These are phyloP conservation scores for Phytophthora boehmeriae DNA, from an alignment of 352 stramenopile genomes.

Conservation along the genomic window DNA sequence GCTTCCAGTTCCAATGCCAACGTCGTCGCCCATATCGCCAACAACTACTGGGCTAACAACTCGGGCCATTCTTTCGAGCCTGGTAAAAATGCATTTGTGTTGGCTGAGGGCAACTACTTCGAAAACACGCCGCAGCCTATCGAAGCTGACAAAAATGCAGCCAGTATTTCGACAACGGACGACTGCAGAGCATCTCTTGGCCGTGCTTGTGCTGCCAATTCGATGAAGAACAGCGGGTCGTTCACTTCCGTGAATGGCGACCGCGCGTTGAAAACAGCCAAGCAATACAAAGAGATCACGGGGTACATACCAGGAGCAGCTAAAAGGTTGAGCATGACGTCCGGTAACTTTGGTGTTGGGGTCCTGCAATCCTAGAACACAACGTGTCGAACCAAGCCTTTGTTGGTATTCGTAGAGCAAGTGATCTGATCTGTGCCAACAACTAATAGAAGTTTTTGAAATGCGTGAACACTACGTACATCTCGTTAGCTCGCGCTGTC, in stretches of 20 bases:
- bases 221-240: constrained; percentile 11
- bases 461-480: too few species aligned
- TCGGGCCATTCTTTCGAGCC: constrained; percentile 41
- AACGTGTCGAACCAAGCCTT: background rate
- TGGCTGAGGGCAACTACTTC: constrained; percentile 51
- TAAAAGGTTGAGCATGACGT: constrained; percentile 5
- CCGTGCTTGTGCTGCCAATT: constrained; percentile 14
- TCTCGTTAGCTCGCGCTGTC: too few species aligned
- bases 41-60: constrained; percentile 55
- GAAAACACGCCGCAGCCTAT: constrained; percentile 29
- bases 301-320: constrained; percentile 14
- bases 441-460: too few species aligned
- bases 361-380: background rate
- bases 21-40: constrained; percentile 38
- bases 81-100: constrained; percentile 22
- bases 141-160: constrained; percentile 1
- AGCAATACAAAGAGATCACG: constrained; percentile 23
- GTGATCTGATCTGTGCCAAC: too few species aligned
- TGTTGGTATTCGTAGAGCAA: background rate
- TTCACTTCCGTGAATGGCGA: constrained; percentile 21
- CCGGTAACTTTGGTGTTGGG: constrained; percentile 29
- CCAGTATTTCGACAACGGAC: constrained; percentile 13
- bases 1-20: constrained; percentile 14
- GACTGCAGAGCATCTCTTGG: constrained; percentile 18
- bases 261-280: constrained; percentile 12